These are phyloP conservation scores for Trichoderma atroviride DNA, from an alignment of 2,329 filamentous ascomycete species.

Conservation along the genomic window DNA sequence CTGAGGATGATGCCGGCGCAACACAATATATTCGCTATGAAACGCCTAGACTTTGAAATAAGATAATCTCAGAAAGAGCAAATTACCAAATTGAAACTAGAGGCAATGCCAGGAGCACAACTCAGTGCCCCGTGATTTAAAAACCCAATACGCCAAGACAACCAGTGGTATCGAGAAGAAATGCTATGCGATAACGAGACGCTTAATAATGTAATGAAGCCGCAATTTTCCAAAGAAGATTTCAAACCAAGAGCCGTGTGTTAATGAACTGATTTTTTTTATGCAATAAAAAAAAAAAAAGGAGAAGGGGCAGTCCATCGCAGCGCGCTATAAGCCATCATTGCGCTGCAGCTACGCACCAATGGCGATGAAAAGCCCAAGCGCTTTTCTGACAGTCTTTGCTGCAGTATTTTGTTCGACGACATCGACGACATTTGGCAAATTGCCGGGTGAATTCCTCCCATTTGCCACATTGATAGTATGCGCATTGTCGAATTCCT, in stretches of 20 bases:
- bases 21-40: not conserved
- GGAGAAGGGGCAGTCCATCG: not conserved
- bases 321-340: constrained; percentile 35
- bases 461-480: constrained; percentile 98
- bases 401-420: constrained; percentile 98
- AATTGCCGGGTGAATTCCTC: constrained; percentile 96
- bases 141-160: constrained; percentile 31
- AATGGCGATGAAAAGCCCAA: constrained; percentile 97
- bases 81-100: not conserved
- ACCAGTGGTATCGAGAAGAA: constrained; percentile 50
- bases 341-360: constrained; percentile 79
- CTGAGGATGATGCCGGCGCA: not conserved
- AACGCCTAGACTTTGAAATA: constrained; percentile 1
- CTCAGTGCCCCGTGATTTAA: constrained; percentile 16
- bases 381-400: constrained; percentile 99
- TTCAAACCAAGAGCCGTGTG: constrained; percentile 34
- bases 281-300: too few species aligned
- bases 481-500: constrained; percentile 94
- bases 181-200: constrained; percentile 47
- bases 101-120: constrained; percentile 1
- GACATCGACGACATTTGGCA: constrained; percentile 93
- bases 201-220: constrained; percentile 48
- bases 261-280: not conserved
- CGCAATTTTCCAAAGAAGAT: constrained; percentile 37
- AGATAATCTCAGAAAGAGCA: not conserved